These are phyloP conservation scores for Flaveria brownii DNA, from an alignment of 129 eudicot genomes.

Conservation along the genomic window DNA sequence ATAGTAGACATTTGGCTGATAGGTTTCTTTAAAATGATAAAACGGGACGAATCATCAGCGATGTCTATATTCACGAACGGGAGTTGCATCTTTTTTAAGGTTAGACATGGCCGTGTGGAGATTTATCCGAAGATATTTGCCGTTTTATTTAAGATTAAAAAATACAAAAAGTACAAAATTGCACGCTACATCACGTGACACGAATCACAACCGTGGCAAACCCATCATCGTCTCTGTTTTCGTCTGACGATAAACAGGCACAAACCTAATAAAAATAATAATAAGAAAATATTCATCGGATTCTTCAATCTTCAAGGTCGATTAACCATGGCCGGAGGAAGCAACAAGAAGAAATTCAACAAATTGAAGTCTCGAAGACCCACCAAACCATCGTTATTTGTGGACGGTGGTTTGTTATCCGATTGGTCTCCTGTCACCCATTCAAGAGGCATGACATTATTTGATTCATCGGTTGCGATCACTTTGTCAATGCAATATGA, in stretches of 20 bases:
- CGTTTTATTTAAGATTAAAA: background rate
- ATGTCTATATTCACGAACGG: too few species aligned
- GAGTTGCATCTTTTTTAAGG: too few species aligned
- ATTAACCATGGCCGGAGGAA: slow-evolving; percentile 58
- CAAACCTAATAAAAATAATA: background rate
- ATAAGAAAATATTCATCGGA: slow-evolving; percentile 1
- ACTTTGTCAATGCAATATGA: background rate
- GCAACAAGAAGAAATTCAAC: slow-evolving; percentile 31
- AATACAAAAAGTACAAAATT: background rate
- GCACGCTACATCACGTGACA: background rate
- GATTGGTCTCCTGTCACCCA: slow-evolving; percentile 61
- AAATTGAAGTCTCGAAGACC: slow-evolving; percentile 42
- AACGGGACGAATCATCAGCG: too few species aligned
- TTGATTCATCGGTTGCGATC: background rate
- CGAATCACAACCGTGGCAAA: slow-evolving; percentile 9
- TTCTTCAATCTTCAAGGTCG: background rate
- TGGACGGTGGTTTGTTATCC: slow-evolving; percentile 70
- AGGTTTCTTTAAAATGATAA: too few species aligned
- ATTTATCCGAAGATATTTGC: background rate
- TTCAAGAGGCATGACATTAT: slow-evolving; percentile 47
- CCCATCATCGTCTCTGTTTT: slow-evolving; percentile 24
- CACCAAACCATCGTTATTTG: slow-evolving; percentile 46
- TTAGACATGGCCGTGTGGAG: too few species aligned
- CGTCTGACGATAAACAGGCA: slow-evolving; percentile 12
- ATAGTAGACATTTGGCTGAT: too few species aligned